These are phyloP conservation scores for Leucocoprinus sp. DNA, from an alignment of 768 basidiomycete species.

Conservation along the genomic window DNA sequence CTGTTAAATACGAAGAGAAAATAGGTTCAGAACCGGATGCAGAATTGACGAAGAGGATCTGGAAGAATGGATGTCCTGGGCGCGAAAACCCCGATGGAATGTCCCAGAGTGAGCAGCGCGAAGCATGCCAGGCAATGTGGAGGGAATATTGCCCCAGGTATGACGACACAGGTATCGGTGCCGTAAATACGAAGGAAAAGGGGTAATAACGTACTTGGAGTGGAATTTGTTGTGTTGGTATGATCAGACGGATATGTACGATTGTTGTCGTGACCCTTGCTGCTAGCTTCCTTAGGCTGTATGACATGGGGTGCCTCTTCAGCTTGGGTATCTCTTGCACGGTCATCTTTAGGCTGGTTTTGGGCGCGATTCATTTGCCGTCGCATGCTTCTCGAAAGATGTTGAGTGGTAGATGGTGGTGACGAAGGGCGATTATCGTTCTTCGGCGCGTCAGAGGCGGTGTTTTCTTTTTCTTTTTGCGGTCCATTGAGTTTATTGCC, in stretches of 20 bases:
- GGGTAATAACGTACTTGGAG: slow-evolving; percentile 56
- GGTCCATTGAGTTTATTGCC: slow-evolving; percentile 22
- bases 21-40: slow-evolving; percentile 8
- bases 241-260: slow-evolving; percentile 23
- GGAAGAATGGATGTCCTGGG: slow-evolving; percentile 4
- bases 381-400: slow-evolving; percentile 16
- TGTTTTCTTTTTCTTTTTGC: slow-evolving; percentile 22
- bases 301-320: slow-evolving; percentile 4
- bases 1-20: slow-evolving; percentile 9
- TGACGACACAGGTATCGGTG: slow-evolving; percentile 11
- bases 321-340: background rate
- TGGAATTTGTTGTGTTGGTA: slow-evolving; percentile 25
- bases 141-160: background rate
- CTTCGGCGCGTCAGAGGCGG: slow-evolving; percentile 17
- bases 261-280: slow-evolving; percentile 19
- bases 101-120: background rate
- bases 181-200: slow-evolving; percentile 25
- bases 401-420: slow-evolving; percentile 15
- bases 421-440: slow-evolving; percentile 18
- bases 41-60: slow-evolving; percentile 11
- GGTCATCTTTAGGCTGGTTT: background rate
- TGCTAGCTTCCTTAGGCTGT: background rate
- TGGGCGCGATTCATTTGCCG: slow-evolving; percentile 8
- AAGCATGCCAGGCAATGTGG: background rate
- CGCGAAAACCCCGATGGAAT: background rate